phyloP scores from a whole-genome alignment of 441 rosid species.

The Pelargonium fulgidum region DNA sequence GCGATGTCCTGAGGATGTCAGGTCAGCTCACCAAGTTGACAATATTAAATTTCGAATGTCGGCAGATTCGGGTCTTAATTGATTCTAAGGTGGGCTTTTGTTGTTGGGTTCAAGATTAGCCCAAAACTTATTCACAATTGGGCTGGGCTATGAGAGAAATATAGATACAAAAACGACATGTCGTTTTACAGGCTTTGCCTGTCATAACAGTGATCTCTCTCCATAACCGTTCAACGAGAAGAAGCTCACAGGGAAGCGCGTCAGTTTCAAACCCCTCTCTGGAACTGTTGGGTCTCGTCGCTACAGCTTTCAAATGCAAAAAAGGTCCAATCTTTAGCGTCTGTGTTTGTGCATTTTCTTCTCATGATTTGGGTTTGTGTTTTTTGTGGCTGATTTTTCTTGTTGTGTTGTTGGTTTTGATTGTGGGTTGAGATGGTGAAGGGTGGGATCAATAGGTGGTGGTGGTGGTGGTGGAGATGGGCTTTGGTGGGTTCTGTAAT shows the following conservation, averaged over 20 bases:
- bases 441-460: constrained; percentile 19
- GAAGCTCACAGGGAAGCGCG: neutral
- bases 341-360: neutral
- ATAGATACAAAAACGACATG: neutral
- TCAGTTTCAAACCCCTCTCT: constrained; percentile 1
- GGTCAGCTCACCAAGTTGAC: no score
- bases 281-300: constrained; percentile 1
- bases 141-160: neutral
- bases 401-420: neutral
- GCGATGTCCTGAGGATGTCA: neutral
- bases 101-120: no score
- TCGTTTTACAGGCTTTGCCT: neutral
- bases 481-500: constrained; percentile 31
- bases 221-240: constrained; percentile 1
- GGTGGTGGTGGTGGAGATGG: constrained; percentile 27
- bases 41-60: no score
- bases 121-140: neutral
- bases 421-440: neutral
- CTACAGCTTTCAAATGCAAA: neutral
- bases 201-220: neutral
- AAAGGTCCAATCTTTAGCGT: constrained; percentile 5
- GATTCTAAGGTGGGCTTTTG: no score
- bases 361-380: neutral
- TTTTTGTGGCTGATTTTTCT: neutral
- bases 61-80: no score